Base-by-base conservation (phyloP, 768 basidiomycete genomes). In the Coprinopsis cinerea region DNA sequence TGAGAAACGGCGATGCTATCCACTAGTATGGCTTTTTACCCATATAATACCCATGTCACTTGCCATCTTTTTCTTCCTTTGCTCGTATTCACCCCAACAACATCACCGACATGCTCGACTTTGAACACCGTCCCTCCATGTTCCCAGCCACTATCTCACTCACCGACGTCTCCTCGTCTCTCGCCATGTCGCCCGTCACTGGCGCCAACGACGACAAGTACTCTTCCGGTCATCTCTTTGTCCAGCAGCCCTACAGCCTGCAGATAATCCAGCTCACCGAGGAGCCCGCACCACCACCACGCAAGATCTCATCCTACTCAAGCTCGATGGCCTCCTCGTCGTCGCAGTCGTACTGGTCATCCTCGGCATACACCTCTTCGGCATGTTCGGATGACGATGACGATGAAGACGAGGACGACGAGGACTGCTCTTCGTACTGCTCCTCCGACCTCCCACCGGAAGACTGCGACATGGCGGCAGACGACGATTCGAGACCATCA, bases 241-340 rank as follows among this genome's bases (percentile, higher is more conserved):
- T 74, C 54, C 64, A 70, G 57, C 71, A 77, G 51, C 77, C 73
- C 1, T 73, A 77, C 61, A 62, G 75, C 18, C 65, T 81, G 18
- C 77, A 82, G 61, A 80, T 86, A 68, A 88, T 88, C 45, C 79
- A 87, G 67, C 85, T 88, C 64, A 79, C 81, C 44, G 85, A 88
- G 59, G 81, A 75, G 6, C 62, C 78, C 0, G 74, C 84, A 1
- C 83, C 84, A 0, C 79, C 83, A 2, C 75, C 73, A 11, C 67
- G 71, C 34, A 67, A 58, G 43, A 65, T 73, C 37, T 63, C 68
- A 41, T 75, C 65, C 53, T 66, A 49, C 62, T 69, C 36, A 55
- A 43, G 41, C 18, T 45, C 44, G 7, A 4, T 45, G 65, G 61
- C 41, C 50, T 44, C 40, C 1, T 50, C 49, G 6, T 76, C 64